Conservation (phyloP, 768 basidiomycete species). For the Jaapia argillacea region DNA sequence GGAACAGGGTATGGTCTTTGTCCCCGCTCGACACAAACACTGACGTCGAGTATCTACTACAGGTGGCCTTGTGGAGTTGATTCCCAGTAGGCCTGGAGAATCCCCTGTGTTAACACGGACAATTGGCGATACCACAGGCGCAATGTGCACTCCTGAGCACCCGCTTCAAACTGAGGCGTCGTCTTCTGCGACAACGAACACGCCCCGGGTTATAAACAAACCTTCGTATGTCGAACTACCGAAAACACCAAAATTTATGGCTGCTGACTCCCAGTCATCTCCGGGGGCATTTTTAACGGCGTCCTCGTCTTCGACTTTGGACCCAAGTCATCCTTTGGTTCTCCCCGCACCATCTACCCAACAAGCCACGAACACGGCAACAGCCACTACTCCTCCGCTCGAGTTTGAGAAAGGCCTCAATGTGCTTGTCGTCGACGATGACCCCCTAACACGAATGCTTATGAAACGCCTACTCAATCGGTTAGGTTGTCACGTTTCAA, state of each 20-base stretch:
- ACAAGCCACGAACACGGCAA: not conserved
- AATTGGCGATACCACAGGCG: not conserved
- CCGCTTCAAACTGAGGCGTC: not conserved
- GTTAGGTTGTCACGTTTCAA: slow-evolving; percentile 67
- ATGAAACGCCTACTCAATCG: slow-evolving; percentile 76
- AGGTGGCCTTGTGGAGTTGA: not conserved
- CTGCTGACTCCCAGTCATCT: no score
- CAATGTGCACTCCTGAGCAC: not conserved
- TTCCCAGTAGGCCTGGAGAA: not conserved
- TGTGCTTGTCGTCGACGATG: slow-evolving; percentile 80
- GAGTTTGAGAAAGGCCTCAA: slow-evolving; percentile 40
- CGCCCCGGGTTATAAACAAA: slow-evolving; percentile 6
- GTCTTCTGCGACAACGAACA: not conserved
- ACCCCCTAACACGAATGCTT: slow-evolving; percentile 65
- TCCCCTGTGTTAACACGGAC: not conserved
- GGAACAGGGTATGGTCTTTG: not conserved
- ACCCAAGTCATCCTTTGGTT: not conserved
- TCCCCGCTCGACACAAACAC: not conserved
- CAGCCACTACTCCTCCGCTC: not conserved
- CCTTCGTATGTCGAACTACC: slow-evolving; percentile 13
- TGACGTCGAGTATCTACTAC: not conserved
- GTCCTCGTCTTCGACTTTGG: not conserved
- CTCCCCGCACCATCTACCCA: no score
- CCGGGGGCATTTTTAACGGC: not conserved
- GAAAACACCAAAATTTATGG: slow-evolving; percentile 11